Conservation (phyloP, 208 protist genomes). For the Naegleria gruberi region DNA sequence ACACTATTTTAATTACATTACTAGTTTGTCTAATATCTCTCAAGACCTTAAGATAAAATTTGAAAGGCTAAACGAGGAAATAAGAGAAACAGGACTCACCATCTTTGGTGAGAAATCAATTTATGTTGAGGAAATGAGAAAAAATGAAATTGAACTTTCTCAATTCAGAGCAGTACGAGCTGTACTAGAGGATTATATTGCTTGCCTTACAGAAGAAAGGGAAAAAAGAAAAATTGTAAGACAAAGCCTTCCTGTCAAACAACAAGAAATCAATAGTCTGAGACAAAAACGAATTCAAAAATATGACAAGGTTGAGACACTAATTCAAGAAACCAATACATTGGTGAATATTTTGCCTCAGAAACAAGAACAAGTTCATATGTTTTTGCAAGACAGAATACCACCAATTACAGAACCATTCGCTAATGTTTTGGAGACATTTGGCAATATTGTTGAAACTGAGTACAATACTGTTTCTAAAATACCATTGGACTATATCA, state of each 20-base stretch:
- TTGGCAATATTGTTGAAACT: not conserved
- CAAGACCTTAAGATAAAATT: no score
- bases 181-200: not conserved
- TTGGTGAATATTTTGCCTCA: not conserved
- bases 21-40: no score
- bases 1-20: no score
- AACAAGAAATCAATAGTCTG: not conserved
- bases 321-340: not conserved
- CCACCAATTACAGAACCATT: not conserved
- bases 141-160: not conserved
- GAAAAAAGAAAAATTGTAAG: not conserved
- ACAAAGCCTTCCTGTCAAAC: not conserved
- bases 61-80: no score
- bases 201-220: not conserved
- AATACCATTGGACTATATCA: not conserved
- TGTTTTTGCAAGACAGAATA: not conserved
- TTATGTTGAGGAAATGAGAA: not conserved
- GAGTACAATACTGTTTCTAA: not conserved
- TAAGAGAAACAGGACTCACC: no score
- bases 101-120: not conserved
- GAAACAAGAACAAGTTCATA: not conserved
- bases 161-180: not conserved
- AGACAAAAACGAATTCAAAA: not conserved
- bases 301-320: not conserved
- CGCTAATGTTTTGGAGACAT: not conserved